Conservation (phyloP, 176 grass and related monocot species). For the Urochloa ruziziensis region DNA sequence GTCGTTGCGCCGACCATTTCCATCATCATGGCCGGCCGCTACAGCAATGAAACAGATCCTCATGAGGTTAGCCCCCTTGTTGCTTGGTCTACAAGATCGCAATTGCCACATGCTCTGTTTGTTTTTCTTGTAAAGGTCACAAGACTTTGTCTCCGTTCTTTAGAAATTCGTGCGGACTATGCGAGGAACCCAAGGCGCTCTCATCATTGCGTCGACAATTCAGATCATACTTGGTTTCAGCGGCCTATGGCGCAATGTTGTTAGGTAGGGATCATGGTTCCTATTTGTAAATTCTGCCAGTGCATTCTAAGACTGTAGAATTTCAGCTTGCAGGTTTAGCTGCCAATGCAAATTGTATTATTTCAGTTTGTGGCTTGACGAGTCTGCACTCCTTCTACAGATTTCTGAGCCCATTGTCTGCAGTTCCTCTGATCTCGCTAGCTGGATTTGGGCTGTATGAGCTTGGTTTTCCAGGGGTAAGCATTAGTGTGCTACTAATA, state of each 20-base stretch:
- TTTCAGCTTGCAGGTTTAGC: background rate
- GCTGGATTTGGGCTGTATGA: conserved; percentile 91
- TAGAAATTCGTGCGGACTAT: conserved; percentile 90
- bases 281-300: background rate
- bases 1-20: conserved; percentile 75
- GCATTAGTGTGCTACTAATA: background rate
- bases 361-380: conserved; percentile 1
- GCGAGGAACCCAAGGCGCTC: conserved; percentile 80
- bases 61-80: conserved; percentile 52
- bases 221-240: conserved; percentile 95
- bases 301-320: background rate
- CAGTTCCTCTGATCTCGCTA: conserved; percentile 73
- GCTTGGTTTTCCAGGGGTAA: conserved; percentile 89
- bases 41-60: conserved; percentile 69
- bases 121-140: background rate
- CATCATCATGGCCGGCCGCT: conserved; percentile 79
- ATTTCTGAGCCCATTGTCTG: conserved; percentile 73
- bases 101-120: background rate
- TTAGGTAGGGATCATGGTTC: conserved; percentile 45
- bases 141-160: background rate
- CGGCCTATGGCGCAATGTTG: conserved; percentile 90
- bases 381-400: conserved; percentile 24
- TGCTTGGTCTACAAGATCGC: background rate
- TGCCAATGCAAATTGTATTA: background rate
- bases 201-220: conserved; percentile 71